Evolutionary conservation across 192 early-diverging fungal species (phyloP), one percentile per base, ranked within the genome.

Genomic region (Allomyces javanicus): DNA sequence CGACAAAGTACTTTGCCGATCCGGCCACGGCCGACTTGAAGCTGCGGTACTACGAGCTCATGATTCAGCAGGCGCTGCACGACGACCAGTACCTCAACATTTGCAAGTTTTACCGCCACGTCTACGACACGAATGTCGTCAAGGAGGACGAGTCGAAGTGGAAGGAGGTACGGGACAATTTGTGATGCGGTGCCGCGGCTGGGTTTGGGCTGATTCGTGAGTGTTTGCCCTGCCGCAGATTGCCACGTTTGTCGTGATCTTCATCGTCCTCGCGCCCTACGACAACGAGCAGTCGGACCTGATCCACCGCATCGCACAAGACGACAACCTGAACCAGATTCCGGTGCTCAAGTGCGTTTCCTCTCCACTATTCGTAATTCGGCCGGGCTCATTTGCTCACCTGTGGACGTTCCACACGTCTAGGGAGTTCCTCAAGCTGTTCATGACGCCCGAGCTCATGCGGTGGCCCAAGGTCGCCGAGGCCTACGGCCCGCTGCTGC

Each of bases 231-330:
- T 5, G 10, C 66, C 27, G 22, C 66, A 87, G 84, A 79, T 82
- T 44, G 79, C 96, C 23, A 76, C 87, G 71, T 89, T 87, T 67
- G 81, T 89, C 44, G 83, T 95, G 6, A 76, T 93, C 64, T 99
- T 89, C 68, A 76, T 96, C 68, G 78, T 89, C 25, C 81, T 99
- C 27, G 77, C 96, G 24, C 92, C 94, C 3, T 96, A 86, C 73
- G 89, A 91, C 75, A 93, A 97, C 73, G 94, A 97, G 78, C 96
- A 99, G 74, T 85, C 88, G 0, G 94, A 99, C 71, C 70, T 97
- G 64, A 83, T 97, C 44, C 89, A 97, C 69, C 80, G 92, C 62
- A 83, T 94, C 25, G 78, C 83, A 71, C 74, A 81, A 67, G 96
- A 99, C 67, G 79, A 86, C 55, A 88, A 88, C 25, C 71, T 96